Conservation (phyloP, 2,329 filamentous ascomycete genomes). For the Lanzia echinophila region DNA sequence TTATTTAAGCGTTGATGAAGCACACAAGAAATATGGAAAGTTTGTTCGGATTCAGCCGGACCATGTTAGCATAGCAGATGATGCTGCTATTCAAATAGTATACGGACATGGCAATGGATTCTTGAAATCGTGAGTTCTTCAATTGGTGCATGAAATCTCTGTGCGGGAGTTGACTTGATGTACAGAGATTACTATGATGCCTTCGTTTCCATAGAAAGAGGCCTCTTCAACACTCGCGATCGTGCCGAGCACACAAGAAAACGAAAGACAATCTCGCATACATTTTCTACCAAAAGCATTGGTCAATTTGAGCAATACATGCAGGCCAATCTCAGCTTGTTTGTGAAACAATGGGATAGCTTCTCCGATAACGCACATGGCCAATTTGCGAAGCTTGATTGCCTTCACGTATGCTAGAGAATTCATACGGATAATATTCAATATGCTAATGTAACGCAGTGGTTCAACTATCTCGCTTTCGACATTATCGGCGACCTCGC, state of each 20-base stretch:
- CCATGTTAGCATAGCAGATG: slow-evolving; percentile 76
- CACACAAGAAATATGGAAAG: slow-evolving; percentile 67
- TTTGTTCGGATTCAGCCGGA: slow-evolving; percentile 78
- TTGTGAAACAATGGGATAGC: slow-evolving; percentile 66
- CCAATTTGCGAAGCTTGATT: slow-evolving; percentile 60
- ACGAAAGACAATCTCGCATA: slow-evolving; percentile 81
- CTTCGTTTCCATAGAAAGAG: slow-evolving; percentile 79
- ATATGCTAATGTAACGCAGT: slow-evolving; percentile 31
- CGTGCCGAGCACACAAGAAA: slow-evolving; percentile 78
- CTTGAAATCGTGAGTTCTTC: slow-evolving; percentile 51
- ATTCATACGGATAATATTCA: not conserved
- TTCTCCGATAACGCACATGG: slow-evolving; percentile 39
- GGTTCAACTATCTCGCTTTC: slow-evolving; percentile 65
- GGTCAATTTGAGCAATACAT: slow-evolving; percentile 87
- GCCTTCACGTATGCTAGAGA: slow-evolving; percentile 44
- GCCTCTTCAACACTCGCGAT: slow-evolving; percentile 84
- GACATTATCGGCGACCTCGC: slow-evolving; percentile 53
- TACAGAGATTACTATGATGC: slow-evolving; percentile 80
- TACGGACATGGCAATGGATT: slow-evolving; percentile 79
- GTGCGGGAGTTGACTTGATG: not conserved
- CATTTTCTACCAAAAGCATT: slow-evolving; percentile 75
- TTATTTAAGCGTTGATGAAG: slow-evolving; percentile 58
- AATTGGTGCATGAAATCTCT: not conserved
- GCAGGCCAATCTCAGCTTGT: slow-evolving; percentile 66
- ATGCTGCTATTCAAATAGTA: slow-evolving; percentile 65